Evolutionary conservation across 192 early-diverging fungal genomes (phyloP).

Genomic region (Ambispora gerdemannii): DNA sequence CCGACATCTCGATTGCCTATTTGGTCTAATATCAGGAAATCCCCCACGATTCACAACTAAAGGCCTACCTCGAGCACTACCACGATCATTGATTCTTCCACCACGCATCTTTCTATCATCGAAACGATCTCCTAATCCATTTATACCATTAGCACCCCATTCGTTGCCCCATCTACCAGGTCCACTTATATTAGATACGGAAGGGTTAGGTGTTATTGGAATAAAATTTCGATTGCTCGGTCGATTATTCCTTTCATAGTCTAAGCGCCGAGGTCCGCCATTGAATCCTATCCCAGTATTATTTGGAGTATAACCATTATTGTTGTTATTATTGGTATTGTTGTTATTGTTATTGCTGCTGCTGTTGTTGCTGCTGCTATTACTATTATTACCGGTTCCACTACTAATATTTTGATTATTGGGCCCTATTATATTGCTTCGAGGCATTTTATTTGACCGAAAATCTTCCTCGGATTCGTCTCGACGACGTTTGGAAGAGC

Average conservation of each 20-base stretch:
- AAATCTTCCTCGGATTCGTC: slow-evolving; percentile 31
- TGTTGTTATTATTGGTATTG: too few species aligned
- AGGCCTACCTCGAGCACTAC: slow-evolving; percentile 45
- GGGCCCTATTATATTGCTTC: slow-evolving; percentile 20
- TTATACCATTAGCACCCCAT: slow-evolving; percentile 27
- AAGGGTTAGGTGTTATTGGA: slow-evolving; percentile 11
- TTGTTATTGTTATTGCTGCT: too few species aligned
- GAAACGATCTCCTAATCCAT: slow-evolving; percentile 23
- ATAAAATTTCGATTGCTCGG: slow-evolving; percentile 15
- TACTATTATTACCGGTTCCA: too few species aligned
- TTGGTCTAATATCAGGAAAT: slow-evolving; percentile 34
- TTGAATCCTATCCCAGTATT: slow-evolving; percentile 5
- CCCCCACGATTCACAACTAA: slow-evolving; percentile 32
- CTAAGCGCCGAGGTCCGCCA: slow-evolving; percentile 12
- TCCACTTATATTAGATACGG: slow-evolving; percentile 21
- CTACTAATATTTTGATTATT: background rate
- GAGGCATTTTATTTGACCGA: slow-evolving; percentile 30
- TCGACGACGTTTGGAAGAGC: slow-evolving; percentile 25
- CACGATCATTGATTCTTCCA: slow-evolving; percentile 37
- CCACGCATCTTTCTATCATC: slow-evolving; percentile 38
- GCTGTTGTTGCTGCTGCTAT: too few species aligned
- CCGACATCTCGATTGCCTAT: slow-evolving; percentile 53
- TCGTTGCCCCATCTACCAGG: slow-evolving; percentile 28
- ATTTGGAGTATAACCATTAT: slow-evolving; percentile 23
- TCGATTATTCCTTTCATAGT: slow-evolving; percentile 20